These are phyloP conservation scores for Russula compacta DNA, from an alignment of 768 basidiomycete species.

Conservation along the genomic window DNA sequence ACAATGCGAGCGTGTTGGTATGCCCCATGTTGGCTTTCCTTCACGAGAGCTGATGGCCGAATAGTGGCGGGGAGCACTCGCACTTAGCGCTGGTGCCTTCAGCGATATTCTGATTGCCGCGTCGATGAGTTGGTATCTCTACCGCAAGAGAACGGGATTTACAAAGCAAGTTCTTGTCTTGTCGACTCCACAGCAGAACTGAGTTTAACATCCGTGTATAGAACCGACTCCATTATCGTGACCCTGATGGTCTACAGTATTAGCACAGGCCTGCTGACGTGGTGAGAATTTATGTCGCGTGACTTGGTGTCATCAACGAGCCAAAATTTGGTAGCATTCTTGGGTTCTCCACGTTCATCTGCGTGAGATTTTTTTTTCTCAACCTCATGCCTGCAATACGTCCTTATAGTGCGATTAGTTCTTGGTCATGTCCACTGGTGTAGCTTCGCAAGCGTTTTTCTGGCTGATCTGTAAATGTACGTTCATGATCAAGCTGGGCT, in stretches of 20 bases:
- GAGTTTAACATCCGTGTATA: neutral
- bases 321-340: constrained; percentile 14
- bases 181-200: neutral
- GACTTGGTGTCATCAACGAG: neutral
- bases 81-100: constrained; percentile 37
- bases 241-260: constrained; percentile 24
- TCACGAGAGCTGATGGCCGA: neutral
- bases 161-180: constrained; percentile 26
- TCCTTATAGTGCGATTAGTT: constrained; percentile 9
- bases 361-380: constrained; percentile 6
- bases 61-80: constrained; percentile 43
- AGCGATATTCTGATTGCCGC: constrained; percentile 42
- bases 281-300: constrained; percentile 9
- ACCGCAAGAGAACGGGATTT: constrained; percentile 38
- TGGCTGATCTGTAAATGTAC: constrained; percentile 44
- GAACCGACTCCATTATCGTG: constrained; percentile 24
- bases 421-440: constrained; percentile 34
- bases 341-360: constrained; percentile 13
- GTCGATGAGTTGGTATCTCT: constrained; percentile 40
- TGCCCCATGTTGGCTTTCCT: constrained; percentile 1
- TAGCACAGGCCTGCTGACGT: constrained; percentile 24
- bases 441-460: constrained; percentile 42
- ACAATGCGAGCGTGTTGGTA: constrained; percentile 28
- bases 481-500: constrained; percentile 7
- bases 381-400: neutral